A percentile compares a stretch with the other conserved stretches of the same genome.
Conservation (phyloP, 2,329 filamentous ascomycete genomes). For the Aspergillus neoniger region DNA sequence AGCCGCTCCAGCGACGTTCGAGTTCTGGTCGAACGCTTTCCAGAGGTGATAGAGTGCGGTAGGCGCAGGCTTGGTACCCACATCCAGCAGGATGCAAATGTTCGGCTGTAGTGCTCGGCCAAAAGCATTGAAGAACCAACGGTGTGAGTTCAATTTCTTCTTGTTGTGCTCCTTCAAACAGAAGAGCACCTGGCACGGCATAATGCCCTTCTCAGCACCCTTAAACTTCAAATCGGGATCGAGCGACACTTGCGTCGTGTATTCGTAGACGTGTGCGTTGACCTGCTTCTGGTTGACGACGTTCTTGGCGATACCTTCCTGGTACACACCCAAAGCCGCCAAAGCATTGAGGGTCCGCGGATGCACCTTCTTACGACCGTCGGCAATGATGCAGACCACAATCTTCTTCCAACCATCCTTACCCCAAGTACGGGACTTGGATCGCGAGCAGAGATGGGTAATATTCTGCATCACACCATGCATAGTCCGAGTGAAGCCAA, state of each 20-base stretch:
- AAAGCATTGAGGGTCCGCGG: constrained; percentile 89
- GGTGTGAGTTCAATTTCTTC: constrained; percentile 96
- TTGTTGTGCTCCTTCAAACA: constrained; percentile 97
- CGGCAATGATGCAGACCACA: constrained; percentile 93
- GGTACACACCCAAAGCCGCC: constrained; percentile 96
- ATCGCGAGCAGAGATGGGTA: constrained; percentile 89
- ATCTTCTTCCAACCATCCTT: constrained; percentile 99
- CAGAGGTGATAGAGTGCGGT: constrained; percentile 96
- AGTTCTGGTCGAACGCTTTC: constrained; percentile 98
- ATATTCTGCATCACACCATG: constrained; percentile 99
- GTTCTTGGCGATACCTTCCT: constrained; percentile 98
- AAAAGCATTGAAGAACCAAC: constrained; percentile 99
- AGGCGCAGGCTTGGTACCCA: constrained; percentile 85
- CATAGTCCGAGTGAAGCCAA: constrained; percentile 96
- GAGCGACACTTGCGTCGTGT: constrained; percentile 95
- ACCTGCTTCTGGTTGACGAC: constrained; percentile 95
- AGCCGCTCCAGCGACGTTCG: constrained; percentile 93
- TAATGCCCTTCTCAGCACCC: constrained; percentile 97
- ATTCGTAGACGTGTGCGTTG: constrained; percentile 96
- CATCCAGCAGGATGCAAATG: constrained; percentile 93
- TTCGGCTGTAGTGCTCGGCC: constrained; percentile 91
- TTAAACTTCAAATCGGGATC: constrained; percentile 98
- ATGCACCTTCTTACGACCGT: constrained; percentile 91
- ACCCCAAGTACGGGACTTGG: constrained; percentile 92
- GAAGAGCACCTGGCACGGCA: constrained; percentile 97